Conservation (phyloP, 73 alveolate genomes). For the Stentor roeselii region DNA sequence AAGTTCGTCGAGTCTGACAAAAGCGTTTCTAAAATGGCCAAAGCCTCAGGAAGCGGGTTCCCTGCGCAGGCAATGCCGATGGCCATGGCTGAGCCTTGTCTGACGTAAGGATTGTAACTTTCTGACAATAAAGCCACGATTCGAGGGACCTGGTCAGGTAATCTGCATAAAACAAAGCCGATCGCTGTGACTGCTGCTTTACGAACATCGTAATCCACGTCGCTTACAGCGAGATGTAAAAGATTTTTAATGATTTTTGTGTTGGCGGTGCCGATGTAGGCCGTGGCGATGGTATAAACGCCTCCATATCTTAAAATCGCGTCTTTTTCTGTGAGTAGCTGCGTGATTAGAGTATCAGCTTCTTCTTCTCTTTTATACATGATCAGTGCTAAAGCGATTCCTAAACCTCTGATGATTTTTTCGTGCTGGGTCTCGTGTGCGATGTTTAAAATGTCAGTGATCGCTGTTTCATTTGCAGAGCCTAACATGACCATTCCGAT, state of each 20-base stretch:
- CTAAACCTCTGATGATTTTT: conserved; percentile 82
- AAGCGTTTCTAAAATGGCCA: conserved; percentile 83
- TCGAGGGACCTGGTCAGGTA: conserved; percentile 84
- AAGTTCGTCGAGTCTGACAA: conserved; percentile 81
- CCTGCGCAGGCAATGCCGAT: conserved; percentile 99
- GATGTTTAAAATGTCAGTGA: conserved; percentile 66
- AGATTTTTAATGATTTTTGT: conserved; percentile 90
- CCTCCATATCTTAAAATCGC: conserved; percentile 94
- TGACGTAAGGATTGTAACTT: conserved; percentile 96
- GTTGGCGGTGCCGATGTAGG: conserved; percentile 96
- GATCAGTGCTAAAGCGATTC: conserved; percentile 84
- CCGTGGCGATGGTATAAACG: conserved; percentile 90
- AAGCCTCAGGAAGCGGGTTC: conserved; percentile 86
- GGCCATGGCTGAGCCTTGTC: conserved; percentile 99
- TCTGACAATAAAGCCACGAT: conserved; percentile 81
- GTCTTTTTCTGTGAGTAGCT: conserved; percentile 72
- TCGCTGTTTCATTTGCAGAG: conserved; percentile 66
- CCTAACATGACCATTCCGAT: conserved; percentile 95
- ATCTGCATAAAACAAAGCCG: conserved; percentile 84
- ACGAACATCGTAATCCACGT: conserved; percentile 96
- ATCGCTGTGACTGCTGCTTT: conserved; percentile 96
- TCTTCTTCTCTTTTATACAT: conserved; percentile 90
- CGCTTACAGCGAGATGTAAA: conserved; percentile 91
- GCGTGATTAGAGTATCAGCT: conserved; percentile 83
- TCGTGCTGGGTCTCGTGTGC: conserved; percentile 86